These are phyloP conservation scores for Candolleomyces aberdarensis DNA, from an alignment of 768 basidiomycete genomes.

Conservation along the genomic window DNA sequence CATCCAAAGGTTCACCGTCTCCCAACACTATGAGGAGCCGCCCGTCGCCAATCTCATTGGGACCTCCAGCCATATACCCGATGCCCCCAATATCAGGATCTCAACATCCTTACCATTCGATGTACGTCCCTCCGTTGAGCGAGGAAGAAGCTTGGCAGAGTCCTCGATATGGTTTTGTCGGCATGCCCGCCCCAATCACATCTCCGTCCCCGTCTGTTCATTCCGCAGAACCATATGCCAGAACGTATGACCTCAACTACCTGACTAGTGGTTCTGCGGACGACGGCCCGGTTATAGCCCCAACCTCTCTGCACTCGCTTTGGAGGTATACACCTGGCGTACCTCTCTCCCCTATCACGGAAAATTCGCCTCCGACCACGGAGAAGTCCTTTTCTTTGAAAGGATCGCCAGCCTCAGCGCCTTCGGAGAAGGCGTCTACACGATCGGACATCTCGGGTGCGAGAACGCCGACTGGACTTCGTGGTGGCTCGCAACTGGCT, in stretches of 20 bases:
- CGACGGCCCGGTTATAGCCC: background rate
- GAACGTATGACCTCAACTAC: background rate
- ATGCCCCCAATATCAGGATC: background rate
- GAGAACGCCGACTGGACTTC: background rate
- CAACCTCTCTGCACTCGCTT: background rate
- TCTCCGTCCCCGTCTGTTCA: too few relatives aligned
- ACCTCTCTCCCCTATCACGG: conserved; percentile 1
- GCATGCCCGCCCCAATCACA: conserved; percentile 12
- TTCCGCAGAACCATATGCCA: too few relatives aligned
- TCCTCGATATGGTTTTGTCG: conserved; percentile 15
- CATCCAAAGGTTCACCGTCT: background rate
- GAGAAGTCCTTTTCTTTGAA: background rate
- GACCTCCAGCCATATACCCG: conserved; percentile 4
- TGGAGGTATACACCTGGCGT: background rate
- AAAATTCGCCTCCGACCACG: conserved; percentile 1
- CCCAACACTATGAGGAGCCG: background rate
- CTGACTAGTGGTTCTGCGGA: background rate
- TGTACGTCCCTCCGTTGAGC: background rate
- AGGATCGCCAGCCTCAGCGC: background rate
- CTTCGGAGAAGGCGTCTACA: background rate
- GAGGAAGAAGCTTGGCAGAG: conserved; percentile 16
- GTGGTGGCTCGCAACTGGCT: background rate
- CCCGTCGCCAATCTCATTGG: background rate
- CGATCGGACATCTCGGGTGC: background rate
- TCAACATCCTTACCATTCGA: background rate